Conservation (phyloP, 805 yeast genomes). For the Candida michaelii region DNA sequence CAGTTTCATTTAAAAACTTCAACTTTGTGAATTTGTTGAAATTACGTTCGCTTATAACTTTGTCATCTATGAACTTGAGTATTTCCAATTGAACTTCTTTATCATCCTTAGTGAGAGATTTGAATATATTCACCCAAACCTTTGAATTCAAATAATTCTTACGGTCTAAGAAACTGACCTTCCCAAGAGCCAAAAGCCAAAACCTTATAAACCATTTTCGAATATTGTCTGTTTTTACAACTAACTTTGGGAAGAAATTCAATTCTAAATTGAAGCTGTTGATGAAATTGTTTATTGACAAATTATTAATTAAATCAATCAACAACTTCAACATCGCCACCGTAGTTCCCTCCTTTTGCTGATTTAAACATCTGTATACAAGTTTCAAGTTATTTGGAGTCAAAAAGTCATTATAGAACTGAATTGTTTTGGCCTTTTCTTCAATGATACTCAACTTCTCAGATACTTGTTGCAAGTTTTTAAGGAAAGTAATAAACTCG, state of each 20-base stretch:
- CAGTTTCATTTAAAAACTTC: slow-evolving; percentile 75
- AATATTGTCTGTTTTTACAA: slow-evolving; percentile 49
- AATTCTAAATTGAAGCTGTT: slow-evolving; percentile 68
- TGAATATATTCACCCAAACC: slow-evolving; percentile 67
- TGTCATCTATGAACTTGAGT: slow-evolving; percentile 46
- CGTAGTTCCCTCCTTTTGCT: slow-evolving; percentile 56
- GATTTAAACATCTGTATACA: slow-evolving; percentile 65
- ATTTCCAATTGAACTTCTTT: slow-evolving; percentile 32
- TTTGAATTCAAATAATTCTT: slow-evolving; percentile 59
- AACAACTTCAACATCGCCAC: slow-evolving; percentile 63
- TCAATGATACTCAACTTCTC: not conserved
- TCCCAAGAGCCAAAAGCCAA: slow-evolving; percentile 53
- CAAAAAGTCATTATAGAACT: slow-evolving; percentile 52
- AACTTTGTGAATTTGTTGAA: slow-evolving; percentile 71
- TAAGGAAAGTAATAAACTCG: slow-evolving; percentile 5
- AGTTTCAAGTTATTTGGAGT: slow-evolving; percentile 53
- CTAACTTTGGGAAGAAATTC: slow-evolving; percentile 58
- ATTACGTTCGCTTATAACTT: slow-evolving; percentile 56
- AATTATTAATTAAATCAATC: slow-evolving; percentile 24
- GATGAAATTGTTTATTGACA: slow-evolving; percentile 45
- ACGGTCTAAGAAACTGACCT: slow-evolving; percentile 55
- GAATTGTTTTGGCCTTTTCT: slow-evolving; percentile 1
- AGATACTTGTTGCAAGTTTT: slow-evolving; percentile 7
- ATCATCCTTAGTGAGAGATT: slow-evolving; percentile 59
- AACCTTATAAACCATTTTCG: slow-evolving; percentile 62